Percentiles rank a stretch among this genome's conserved stretches.
Conservation (phyloP, 139 green algal species). For the Picochlorum sp. region DNA sequence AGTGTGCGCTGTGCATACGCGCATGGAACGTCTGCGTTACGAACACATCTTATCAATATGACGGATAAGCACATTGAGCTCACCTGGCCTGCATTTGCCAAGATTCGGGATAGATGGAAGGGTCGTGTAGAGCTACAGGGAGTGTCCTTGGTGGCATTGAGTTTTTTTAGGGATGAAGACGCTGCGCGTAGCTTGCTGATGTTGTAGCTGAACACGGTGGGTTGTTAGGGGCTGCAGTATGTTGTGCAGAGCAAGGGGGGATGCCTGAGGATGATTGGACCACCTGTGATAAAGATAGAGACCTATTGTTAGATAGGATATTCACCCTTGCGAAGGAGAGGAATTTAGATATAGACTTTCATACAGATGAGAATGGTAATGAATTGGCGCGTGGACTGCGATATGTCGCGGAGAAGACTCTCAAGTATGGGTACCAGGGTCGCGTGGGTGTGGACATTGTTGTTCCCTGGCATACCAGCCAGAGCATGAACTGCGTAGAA, state of each 20-base stretch:
- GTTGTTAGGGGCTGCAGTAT: slow-evolving; percentile 59
- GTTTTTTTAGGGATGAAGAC: slow-evolving; percentile 50
- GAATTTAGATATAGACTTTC: slow-evolving; percentile 62
- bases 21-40: slow-evolving; percentile 58
- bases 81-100: slow-evolving; percentile 51
- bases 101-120: slow-evolving; percentile 38
- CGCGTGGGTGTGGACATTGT: slow-evolving; percentile 62
- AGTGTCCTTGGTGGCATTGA: slow-evolving; percentile 51
- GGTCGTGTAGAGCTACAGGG: slow-evolving; percentile 58
- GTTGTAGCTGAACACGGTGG: slow-evolving; percentile 42
- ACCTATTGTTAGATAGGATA: slow-evolving; percentile 54
- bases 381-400: slow-evolving; percentile 46
- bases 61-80: slow-evolving; percentile 42
- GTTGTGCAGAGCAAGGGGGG: slow-evolving; percentile 55
- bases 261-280: slow-evolving; percentile 52
- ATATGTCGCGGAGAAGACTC: slow-evolving; percentile 47
- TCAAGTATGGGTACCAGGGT: slow-evolving; percentile 51
- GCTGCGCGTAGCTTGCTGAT: slow-evolving; percentile 40
- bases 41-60: slow-evolving; percentile 70
- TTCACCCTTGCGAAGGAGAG: slow-evolving; percentile 55
- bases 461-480: slow-evolving; percentile 52
- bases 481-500: slow-evolving; percentile 30
- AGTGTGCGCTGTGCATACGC: slow-evolving; percentile 55
- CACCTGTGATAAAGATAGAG: slow-evolving; percentile 51
- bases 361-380: slow-evolving; percentile 72